Conservation (phyloP, 352 stramenopile species). For the Phytophthora pistaciae region DNA sequence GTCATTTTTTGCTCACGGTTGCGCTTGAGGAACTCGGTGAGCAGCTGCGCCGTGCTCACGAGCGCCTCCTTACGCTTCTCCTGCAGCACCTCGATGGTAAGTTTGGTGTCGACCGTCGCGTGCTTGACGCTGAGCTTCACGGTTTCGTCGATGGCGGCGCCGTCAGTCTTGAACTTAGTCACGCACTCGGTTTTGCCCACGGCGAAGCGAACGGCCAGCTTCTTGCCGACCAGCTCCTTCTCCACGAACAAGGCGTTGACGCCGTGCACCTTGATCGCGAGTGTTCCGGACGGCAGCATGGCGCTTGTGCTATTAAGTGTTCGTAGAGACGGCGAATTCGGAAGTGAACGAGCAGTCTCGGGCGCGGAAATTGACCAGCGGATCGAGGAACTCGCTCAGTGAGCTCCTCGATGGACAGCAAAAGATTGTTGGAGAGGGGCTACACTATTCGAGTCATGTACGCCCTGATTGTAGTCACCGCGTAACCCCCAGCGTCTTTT, state of each 20-base stretch:
- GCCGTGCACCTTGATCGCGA: slow-evolving; percentile 44
- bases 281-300: slow-evolving; percentile 1
- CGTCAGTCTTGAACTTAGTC: slow-evolving; percentile 41
- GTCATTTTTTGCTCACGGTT: slow-evolving; percentile 41
- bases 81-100: slow-evolving; percentile 60
- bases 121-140: slow-evolving; percentile 46
- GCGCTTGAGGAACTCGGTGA: slow-evolving; percentile 42
- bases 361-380: no score
- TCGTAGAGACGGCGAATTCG: background rate
- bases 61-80: slow-evolving; percentile 53
- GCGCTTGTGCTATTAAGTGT: background rate
- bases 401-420: no score
- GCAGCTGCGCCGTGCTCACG: slow-evolving; percentile 42
- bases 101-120: slow-evolving; percentile 36
- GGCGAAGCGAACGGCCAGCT: slow-evolving; percentile 39
- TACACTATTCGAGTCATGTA: no score
- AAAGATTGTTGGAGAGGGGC: no score
- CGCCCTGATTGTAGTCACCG: no score
- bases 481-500: no score
- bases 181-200: slow-evolving; percentile 26
- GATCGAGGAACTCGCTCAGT: no score
- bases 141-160: slow-evolving; percentile 42
- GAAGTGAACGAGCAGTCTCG: background rate
- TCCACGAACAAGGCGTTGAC: slow-evolving; percentile 41
- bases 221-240: slow-evolving; percentile 4